Evolutionary conservation across 257 asterid genomes (phyloP).

Genomic region (Perilla frutescens): DNA sequence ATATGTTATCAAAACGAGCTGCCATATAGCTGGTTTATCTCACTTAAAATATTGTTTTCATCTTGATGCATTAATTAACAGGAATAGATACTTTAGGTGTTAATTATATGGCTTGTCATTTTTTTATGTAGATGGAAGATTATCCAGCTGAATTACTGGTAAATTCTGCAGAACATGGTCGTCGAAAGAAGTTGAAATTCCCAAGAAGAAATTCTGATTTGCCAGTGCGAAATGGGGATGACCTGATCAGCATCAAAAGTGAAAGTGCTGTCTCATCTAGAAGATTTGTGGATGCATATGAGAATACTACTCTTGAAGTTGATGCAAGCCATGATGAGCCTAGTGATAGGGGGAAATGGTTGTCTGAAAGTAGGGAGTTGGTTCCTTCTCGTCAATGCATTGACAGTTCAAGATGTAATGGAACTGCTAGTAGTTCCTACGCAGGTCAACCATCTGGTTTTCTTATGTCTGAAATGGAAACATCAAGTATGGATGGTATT

Average conservation of each 20-base stretch:
- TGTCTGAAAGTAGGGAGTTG: constrained; percentile 62
- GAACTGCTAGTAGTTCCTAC: constrained; percentile 64
- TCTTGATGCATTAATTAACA: constrained; percentile 20
- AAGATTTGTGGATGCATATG: constrained; percentile 40
- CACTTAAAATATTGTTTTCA: not conserved
- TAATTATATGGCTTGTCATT: constrained; percentile 35
- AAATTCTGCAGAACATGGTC: constrained; percentile 51
- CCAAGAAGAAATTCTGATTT: constrained; percentile 45
- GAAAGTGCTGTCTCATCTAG: constrained; percentile 55
- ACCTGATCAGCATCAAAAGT: constrained; percentile 39
- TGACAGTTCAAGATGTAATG: constrained; percentile 40
- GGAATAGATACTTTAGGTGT: constrained; percentile 31
- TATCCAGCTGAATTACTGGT: constrained; percentile 71
- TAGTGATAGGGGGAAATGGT: constrained; percentile 52
- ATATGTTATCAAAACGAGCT: constrained; percentile 25
- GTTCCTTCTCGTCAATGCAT: constrained; percentile 43
- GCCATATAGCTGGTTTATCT: constrained; percentile 15
- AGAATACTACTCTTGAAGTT: constrained; percentile 43
- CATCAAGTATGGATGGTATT: constrained; percentile 32
- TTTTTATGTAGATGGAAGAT: constrained; percentile 72
- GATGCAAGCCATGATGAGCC: constrained; percentile 46
- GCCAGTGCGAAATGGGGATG: constrained; percentile 43
- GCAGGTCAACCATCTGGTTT: constrained; percentile 45
- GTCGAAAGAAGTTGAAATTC: constrained; percentile 49
- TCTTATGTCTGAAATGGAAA: constrained; percentile 43